These are phyloP conservation scores for Lactarius trivialis DNA, from an alignment of 768 basidiomycete genomes.

Conservation along the genomic window DNA sequence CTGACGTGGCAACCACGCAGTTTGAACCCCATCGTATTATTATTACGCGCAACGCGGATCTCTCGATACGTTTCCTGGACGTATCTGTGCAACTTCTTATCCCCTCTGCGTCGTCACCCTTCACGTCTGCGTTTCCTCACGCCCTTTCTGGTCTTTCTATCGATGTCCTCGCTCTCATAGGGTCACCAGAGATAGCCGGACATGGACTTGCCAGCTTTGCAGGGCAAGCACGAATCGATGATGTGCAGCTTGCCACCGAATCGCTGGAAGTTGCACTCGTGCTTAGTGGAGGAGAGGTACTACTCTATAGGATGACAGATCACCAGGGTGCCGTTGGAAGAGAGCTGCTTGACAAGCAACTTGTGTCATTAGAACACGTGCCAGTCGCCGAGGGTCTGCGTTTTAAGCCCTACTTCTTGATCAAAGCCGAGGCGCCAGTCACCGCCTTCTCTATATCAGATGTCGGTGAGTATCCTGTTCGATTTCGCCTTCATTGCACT, in stretches of 20 bases:
- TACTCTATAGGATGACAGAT: constrained; percentile 41
- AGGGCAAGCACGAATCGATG: constrained; percentile 35
- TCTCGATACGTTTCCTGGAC: constrained; percentile 67
- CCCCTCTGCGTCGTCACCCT: constrained; percentile 38
- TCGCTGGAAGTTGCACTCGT: constrained; percentile 52
- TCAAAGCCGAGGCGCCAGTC: constrained; percentile 44
- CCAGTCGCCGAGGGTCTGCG: constrained; percentile 34
- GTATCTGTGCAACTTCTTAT: constrained; percentile 62
- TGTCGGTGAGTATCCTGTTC: constrained; percentile 46
- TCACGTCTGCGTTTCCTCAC: constrained; percentile 60
- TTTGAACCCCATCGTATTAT: constrained; percentile 60
- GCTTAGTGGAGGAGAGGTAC: constrained; percentile 48
- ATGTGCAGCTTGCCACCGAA: constrained; percentile 46
- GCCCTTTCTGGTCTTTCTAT: constrained; percentile 56
- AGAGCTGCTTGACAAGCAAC: constrained; percentile 38
- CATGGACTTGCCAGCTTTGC: constrained; percentile 24
- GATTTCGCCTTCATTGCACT: constrained; percentile 1
- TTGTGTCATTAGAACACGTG: constrained; percentile 49
- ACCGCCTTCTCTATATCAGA: constrained; percentile 60
- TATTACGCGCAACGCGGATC: constrained; percentile 55
- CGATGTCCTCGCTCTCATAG: constrained; percentile 29
- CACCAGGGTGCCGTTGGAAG: constrained; percentile 21
- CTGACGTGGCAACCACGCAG: constrained; percentile 28
- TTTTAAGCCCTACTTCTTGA: constrained; percentile 56
- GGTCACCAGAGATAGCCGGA: constrained; percentile 27